Base-by-base conservation (phyloP, 1,284 basidiomycete genomes). In the Hemileia vastatrix region DNA sequence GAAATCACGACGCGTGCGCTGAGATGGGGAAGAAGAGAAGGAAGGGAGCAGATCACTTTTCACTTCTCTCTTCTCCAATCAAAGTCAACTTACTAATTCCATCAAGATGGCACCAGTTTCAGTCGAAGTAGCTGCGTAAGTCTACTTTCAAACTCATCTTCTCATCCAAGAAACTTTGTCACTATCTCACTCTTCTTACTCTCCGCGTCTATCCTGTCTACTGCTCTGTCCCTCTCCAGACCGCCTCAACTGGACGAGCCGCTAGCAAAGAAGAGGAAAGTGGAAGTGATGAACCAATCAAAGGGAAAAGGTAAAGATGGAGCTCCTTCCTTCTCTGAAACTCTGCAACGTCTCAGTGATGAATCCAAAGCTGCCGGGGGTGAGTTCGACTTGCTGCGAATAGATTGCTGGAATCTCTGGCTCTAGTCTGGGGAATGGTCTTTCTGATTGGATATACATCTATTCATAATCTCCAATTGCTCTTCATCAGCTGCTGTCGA, bases 321-420 rank as follows among this genome's bases (percentile, higher is more conserved):
- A 40, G 36, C 36, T 40, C 36, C 36, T 40, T 40, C 52, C 23
- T 61, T 61, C 49, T 44, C 58, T 19, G 32, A 54, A 13, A 61
- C 58, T 32, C 36, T 61, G 58, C 31, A 53, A 23, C 21, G 44
- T 6, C 31, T 61, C 19, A 49, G 52, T 19, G 48, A 61, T 19
- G 45, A 61, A 31, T 44, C 58, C 13, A 21, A 43, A 27, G 51
- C 58, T 21, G 50, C 40, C 23, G 58, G 58, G 43, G 58, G 58
- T 61, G 51, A 54, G 58, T 23, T 13, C 4, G 19, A 4, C 13
- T 13, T n/a, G n/a, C n/a, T n/a, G n/a, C n/a, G n/a, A n/a, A n/a
- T n/a, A n/a, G n/a, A n/a, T n/a, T n/a, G n/a, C n/a, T n/a, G n/a
- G n/a, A n/a, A n/a, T n/a, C n/a, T n/a, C n/a, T n/a, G n/a, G n/a